Conservation (phyloP, 148 eudicot species). For the Talinum fruticosum region DNA sequence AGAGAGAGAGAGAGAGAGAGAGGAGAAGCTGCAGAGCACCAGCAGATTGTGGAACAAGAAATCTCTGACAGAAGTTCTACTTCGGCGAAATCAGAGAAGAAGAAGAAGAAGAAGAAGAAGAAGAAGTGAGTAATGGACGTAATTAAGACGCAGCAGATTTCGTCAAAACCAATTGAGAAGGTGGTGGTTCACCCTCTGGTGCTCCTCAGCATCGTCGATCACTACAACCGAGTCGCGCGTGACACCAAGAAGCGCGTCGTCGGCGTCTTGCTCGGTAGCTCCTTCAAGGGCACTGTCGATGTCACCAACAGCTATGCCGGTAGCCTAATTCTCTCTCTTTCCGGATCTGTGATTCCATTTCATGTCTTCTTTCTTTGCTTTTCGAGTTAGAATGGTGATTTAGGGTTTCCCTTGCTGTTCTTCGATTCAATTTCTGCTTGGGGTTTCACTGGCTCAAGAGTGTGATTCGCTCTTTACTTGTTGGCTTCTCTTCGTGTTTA, state of each 20-base stretch:
- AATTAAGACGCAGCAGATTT: slow-evolving; percentile 88
- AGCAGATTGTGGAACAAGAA: slow-evolving; percentile 7
- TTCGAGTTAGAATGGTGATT: neutral
- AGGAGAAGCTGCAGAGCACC: neutral
- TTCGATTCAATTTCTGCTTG: neutral
- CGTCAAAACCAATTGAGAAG: slow-evolving; percentile 69
- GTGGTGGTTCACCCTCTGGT: slow-evolving; percentile 94
- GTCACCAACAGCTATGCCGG: slow-evolving; percentile 91
- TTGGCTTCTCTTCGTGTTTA: too few species aligned
- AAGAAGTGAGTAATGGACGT: slow-evolving; percentile 59
- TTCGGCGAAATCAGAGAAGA: neutral
- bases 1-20: neutral
- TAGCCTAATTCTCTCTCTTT: slow-evolving; percentile 19
- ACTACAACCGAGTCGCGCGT: slow-evolving; percentile 96
- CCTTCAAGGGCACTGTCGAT: slow-evolving; percentile 82
- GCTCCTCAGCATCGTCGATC: slow-evolving; percentile 87
- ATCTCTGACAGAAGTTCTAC: neutral
- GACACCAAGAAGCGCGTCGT: slow-evolving; percentile 91
- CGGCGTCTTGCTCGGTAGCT: slow-evolving; percentile 79
- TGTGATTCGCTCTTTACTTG: neutral
- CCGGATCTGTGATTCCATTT: slow-evolving; percentile 8
- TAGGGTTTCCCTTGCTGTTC: slow-evolving; percentile 13
- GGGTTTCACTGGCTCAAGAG: neutral
- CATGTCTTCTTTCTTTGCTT: neutral
- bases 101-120: neutral